Percentiles rank a stretch among this genome's conserved stretches.
Evolutionary conservation across 2,329 filamentous ascomycete species (phyloP).

Genomic region (Aspergillus ochraceus): DNA sequence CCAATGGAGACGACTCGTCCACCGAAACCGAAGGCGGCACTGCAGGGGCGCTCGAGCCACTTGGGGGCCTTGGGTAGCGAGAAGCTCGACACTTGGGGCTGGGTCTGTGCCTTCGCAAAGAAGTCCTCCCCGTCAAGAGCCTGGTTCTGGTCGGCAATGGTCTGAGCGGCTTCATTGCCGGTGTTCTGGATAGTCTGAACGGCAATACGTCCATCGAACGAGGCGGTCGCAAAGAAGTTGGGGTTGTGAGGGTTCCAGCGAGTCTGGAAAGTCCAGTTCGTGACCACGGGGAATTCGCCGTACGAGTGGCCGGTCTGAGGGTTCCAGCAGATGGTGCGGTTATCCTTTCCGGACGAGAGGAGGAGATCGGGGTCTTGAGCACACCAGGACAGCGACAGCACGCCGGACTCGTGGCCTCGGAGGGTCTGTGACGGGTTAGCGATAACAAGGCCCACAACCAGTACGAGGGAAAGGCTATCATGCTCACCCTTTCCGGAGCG

Average conservation of each 20-base stretch:
- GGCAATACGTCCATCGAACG: conserved; percentile 94
- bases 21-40: conserved; percentile 91
- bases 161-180: conserved; percentile 68
- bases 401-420: conserved; percentile 89
- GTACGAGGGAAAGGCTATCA: neutral
- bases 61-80: conserved; percentile 81
- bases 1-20: conserved; percentile 82
- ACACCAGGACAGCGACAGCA: conserved; percentile 95
- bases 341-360: conserved; percentile 94
- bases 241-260: conserved; percentile 93
- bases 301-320: conserved; percentile 83
- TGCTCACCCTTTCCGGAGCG: conserved; percentile 69
- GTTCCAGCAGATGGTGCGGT: conserved; percentile 94
- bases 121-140: conserved; percentile 90
- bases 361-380: conserved; percentile 83
- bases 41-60: conserved; percentile 83
- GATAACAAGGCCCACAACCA: conserved; percentile 6
- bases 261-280: conserved; percentile 99
- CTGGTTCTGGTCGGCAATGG: conserved; percentile 62
- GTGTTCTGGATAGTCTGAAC: conserved; percentile 94
- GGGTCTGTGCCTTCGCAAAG: conserved; percentile 88
- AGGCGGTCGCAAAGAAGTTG: conserved; percentile 87
- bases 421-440: conserved; percentile 58
- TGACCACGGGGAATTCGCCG: conserved; percentile 93
- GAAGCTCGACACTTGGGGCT: conserved; percentile 88